phyloP scores from a whole-genome alignment of 306 rosid species.

The Macrotyloma uniflorum region DNA sequence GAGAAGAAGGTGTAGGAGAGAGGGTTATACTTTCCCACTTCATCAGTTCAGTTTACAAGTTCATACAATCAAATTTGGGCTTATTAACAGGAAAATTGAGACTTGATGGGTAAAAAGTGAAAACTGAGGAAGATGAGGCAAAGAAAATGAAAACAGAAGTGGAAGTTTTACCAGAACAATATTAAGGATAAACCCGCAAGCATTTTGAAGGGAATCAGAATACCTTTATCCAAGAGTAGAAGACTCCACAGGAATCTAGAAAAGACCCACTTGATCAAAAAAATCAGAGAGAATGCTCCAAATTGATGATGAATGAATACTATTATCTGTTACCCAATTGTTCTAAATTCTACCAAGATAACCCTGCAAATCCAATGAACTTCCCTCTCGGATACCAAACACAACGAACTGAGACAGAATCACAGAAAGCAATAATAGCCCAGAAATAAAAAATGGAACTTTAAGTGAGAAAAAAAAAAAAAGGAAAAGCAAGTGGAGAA shows the following conservation, averaged over 20 bases:
- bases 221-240: conserved; percentile 41
- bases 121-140: conserved; percentile 42
- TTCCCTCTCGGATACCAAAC: conserved; percentile 22
- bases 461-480: background rate
- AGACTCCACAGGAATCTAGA: conserved; percentile 64
- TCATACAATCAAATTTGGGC: conserved; percentile 33
- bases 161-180: conserved; percentile 49
- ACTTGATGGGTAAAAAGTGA: conserved; percentile 27
- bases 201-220: conserved; percentile 77
- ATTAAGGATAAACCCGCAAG: conserved; percentile 56
- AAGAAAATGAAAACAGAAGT: conserved; percentile 39
- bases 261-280: conserved; percentile 59
- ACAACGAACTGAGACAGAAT: background rate
- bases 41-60: conserved; percentile 43
- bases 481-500: conserved; percentile 37
- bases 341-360: conserved; percentile 27
- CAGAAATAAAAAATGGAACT: conserved; percentile 26
- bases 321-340: conserved; percentile 33
- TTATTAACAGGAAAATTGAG: background rate
- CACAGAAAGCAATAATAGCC: conserved; percentile 17
- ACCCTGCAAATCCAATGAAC: conserved; percentile 37
- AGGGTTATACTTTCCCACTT: conserved; percentile 74
- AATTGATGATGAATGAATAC: conserved; percentile 35
- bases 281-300: conserved; percentile 38
- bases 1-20: conserved; percentile 48